A percentile compares a stretch with the other conserved stretches of the same genome.
These are phyloP conservation scores for Pyropia haitanensis DNA, from an alignment of 23 red algal genomes.

Conservation along the genomic window DNA sequence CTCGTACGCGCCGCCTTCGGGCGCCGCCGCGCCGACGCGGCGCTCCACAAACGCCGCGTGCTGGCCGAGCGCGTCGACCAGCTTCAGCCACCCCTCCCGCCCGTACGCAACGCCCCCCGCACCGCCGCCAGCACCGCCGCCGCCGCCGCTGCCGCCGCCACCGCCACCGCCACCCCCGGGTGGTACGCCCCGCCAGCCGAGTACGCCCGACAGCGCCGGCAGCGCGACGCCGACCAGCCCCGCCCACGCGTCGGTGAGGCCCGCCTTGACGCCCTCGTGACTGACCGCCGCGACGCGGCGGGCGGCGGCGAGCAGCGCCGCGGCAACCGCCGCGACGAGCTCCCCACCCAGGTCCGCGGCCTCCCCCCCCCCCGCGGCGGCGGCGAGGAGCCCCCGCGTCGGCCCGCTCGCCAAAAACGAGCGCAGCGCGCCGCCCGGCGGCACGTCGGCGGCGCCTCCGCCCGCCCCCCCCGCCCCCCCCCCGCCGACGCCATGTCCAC, in stretches of 20 bases:
- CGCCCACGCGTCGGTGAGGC: constrained; percentile 44
- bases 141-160: constrained; percentile 17
- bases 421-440: constrained; percentile 15
- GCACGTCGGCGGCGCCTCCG: constrained; percentile 16
- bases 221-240: constrained; percentile 15
- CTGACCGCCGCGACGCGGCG: constrained; percentile 28
- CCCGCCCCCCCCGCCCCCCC: constrained; percentile 24
- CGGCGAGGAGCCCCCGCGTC: background rate
- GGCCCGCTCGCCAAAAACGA: background rate
- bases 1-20: constrained; percentile 34
- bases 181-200: constrained; percentile 22
- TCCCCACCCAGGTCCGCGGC: constrained; percentile 8
- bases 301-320: constrained; percentile 31
- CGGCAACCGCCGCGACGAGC: constrained; percentile 31
- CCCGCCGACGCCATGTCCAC: constrained; percentile 37
- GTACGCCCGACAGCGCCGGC: background rate
- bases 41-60: constrained; percentile 46
- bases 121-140: constrained; percentile 17
- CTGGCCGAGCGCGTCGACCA: constrained; percentile 55
- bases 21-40: constrained; percentile 22
- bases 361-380: background rate
- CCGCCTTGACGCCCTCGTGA: constrained; percentile 13
- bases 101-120: constrained; percentile 30
- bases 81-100: constrained; percentile 48
- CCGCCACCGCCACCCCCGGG: constrained; percentile 25